Evolutionary conservation across 176 grass and related monocot genomes (phyloP).

Genomic region (Hyparrhenia diplandra): DNA sequence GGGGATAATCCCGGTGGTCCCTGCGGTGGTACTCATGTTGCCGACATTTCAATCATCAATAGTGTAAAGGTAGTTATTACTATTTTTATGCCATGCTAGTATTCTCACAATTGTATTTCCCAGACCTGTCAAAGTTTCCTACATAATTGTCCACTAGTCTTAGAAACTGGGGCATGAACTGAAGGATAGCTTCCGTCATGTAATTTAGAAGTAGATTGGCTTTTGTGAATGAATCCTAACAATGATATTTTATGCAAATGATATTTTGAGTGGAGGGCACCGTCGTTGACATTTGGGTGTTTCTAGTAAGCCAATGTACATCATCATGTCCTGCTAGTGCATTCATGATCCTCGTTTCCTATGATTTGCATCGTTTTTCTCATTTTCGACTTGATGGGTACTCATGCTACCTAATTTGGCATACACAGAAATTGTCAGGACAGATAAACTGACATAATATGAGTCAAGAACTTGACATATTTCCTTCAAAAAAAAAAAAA

Average conservation of each 20-base stretch:
- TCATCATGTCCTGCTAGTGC: neutral
- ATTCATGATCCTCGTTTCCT: neutral
- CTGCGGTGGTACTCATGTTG: conserved; percentile 91
- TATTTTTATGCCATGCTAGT: neutral
- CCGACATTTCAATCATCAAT: conserved; percentile 50
- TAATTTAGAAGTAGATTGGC: neutral
- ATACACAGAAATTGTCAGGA: neutral
- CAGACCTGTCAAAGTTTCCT: neutral
- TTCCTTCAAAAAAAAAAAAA: no score
- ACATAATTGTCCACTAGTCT: neutral
- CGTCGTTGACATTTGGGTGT: neutral
- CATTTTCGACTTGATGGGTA: no score
- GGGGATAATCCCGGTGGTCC: conserved; percentile 60
- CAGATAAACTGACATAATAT: no score
- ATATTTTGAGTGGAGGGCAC: neutral
- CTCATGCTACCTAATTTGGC: neutral
- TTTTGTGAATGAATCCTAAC: neutral
- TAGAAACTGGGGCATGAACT: neutral
- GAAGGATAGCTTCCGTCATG: neutral
- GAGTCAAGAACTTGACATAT: neutral
- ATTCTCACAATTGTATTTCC: neutral
- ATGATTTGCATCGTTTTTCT: neutral
- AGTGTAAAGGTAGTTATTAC: conserved; percentile 51
- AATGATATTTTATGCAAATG: neutral
- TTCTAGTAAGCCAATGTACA: neutral